Evolutionary conservation across 352 stramenopile genomes (phyloP).

Genomic region (Thraustochytrium striatum): DNA sequence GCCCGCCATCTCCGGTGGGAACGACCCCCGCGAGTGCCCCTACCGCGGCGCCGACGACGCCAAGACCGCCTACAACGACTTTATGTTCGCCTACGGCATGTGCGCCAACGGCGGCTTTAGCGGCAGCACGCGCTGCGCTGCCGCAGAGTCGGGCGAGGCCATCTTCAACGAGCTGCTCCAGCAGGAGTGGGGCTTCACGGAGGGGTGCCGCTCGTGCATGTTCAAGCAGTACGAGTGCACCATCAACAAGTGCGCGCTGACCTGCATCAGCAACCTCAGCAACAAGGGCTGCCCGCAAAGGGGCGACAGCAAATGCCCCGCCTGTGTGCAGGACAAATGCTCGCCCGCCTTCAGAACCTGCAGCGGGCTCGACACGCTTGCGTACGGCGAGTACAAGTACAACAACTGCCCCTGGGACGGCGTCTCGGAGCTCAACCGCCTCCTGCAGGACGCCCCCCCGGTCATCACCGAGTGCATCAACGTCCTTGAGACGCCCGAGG

Average conservation of each 20-base stretch:
- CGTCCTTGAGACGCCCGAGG: not conserved
- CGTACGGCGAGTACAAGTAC: conserved; percentile 6
- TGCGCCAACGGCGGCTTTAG: not conserved
- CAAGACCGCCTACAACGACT: not conserved
- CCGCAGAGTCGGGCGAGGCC: not conserved
- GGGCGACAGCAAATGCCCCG: not conserved
- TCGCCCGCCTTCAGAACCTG: not conserved
- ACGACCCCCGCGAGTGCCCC: not conserved
- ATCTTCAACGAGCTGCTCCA: not conserved
- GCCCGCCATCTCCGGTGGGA: too few species aligned
- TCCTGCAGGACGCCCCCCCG: not conserved
- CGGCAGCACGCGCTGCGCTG: not conserved
- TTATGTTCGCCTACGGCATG: not conserved
- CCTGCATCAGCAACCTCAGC: not conserved
- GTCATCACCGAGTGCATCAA: not conserved
- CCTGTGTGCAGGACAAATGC: not conserved
- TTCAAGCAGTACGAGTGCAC: not conserved
- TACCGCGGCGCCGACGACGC: not conserved
- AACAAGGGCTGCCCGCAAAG: not conserved
- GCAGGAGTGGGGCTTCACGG: not conserved
- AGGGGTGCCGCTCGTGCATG: not conserved
- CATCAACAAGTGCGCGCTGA: not conserved
- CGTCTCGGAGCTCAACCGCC: not conserved
- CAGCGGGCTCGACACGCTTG: not conserved
- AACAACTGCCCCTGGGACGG: too few species aligned